phyloP scores from a whole-genome alignment of 208 protist species.

The Phytomonas serpens region DNA sequence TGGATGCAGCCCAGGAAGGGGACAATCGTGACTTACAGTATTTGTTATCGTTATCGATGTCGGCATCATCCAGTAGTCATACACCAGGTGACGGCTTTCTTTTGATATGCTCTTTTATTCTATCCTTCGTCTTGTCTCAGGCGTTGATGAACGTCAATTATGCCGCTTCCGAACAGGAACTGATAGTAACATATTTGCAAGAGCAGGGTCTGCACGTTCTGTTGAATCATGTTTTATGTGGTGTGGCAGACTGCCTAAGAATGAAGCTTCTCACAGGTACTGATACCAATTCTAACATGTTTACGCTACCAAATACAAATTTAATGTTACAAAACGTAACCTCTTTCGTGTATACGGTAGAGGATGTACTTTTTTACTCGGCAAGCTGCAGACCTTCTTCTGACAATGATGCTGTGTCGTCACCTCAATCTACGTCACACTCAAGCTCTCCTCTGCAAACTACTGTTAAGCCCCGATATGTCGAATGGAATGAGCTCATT shows the following conservation, averaged over 20 bases:
- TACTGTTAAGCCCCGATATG: not conserved
- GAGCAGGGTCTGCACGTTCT: slow-evolving; percentile 27
- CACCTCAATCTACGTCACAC: not conserved
- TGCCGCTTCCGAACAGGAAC: slow-evolving; percentile 54
- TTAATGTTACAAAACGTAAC: not conserved
- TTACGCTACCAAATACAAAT: slow-evolving; percentile 2
- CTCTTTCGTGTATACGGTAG: slow-evolving; percentile 8
- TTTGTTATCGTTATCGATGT: not conserved
- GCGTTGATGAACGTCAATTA: slow-evolving; percentile 54
- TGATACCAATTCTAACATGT: not conserved
- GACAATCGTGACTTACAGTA: not conserved
- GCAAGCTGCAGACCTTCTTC: not conserved
- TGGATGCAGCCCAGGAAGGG: not conserved
- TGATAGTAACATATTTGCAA: slow-evolving; percentile 45
- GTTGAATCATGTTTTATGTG: slow-evolving; percentile 41
- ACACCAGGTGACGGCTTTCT: not conserved
- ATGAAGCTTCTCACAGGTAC: slow-evolving; percentile 14
- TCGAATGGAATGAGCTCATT: not conserved
- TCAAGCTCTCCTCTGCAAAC: not conserved
- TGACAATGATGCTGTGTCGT: not conserved
- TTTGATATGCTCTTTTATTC: slow-evolving; percentile 22
- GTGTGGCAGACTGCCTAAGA: slow-evolving; percentile 49
- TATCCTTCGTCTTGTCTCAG: slow-evolving; percentile 49
- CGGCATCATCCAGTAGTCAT: not conserved
- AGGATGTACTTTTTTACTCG: slow-evolving; percentile 15